These are phyloP conservation scores for Diaporthe ilicicola DNA, from an alignment of 2,329 filamentous ascomycete genomes.

Conservation along the genomic window DNA sequence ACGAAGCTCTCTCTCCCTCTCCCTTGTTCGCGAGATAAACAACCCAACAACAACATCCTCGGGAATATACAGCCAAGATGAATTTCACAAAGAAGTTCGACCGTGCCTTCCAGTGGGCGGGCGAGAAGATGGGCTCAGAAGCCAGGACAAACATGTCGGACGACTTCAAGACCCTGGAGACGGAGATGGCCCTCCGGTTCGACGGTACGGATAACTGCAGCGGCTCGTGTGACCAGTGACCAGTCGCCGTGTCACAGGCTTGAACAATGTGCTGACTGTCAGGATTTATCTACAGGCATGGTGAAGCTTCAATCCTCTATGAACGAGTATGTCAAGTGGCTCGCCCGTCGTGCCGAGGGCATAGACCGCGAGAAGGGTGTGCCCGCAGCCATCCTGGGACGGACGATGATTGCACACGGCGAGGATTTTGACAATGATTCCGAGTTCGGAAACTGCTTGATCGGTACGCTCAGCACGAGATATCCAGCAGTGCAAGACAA, in stretches of 20 bases:
- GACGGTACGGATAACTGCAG: conserved; percentile 70
- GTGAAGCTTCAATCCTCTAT: conserved; percentile 88
- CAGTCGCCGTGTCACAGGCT: not conserved
- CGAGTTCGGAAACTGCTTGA: conserved; percentile 88
- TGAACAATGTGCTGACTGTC: not conserved
- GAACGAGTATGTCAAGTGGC: conserved; percentile 85
- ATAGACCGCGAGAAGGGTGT: conserved; percentile 85
- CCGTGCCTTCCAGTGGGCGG: conserved; percentile 97
- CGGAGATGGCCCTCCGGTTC: conserved; percentile 88
- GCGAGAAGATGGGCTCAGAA: conserved; percentile 94
- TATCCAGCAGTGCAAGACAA: not conserved
- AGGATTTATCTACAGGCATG: conserved; percentile 71
- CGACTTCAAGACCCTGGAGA: conserved; percentile 89
- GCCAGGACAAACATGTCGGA: conserved; percentile 87
- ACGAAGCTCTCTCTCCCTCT: not conserved
- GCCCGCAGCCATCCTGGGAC: conserved; percentile 80
- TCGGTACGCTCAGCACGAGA: conserved; percentile 57
- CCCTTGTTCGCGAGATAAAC: not conserved
- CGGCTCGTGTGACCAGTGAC: conserved; percentile 14
- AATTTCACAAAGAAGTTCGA: conserved; percentile 85
- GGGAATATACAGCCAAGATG: conserved; percentile 48
- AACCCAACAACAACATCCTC: not conserved
- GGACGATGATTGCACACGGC: conserved; percentile 86
- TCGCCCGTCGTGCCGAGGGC: conserved; percentile 83
- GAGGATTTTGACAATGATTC: conserved; percentile 93